Conservation (phyloP, 106 monocot genomes). For the Dioscorea dumetorum region DNA sequence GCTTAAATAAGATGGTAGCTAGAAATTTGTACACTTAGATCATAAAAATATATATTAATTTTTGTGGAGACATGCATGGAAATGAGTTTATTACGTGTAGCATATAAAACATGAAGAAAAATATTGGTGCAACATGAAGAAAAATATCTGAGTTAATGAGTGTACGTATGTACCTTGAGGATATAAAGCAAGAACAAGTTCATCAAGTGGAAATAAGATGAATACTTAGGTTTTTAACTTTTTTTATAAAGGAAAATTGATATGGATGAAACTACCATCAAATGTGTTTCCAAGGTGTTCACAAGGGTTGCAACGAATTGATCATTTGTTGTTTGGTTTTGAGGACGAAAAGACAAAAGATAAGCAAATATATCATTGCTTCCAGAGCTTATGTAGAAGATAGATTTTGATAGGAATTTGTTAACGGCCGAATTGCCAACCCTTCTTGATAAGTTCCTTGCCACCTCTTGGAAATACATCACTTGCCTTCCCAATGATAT, state of each 20-base stretch:
- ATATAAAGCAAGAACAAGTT: no score
- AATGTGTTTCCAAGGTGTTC: neutral
- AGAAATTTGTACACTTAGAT: no score
- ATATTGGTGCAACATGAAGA: neutral
- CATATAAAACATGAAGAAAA: neutral
- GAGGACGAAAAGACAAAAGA: neutral
- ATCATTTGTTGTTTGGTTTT: neutral
- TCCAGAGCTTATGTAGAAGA: conserved; percentile 6
- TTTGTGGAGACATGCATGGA: no score
- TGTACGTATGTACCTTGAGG: no score
- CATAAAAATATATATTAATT: no score
- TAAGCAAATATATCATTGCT: neutral
- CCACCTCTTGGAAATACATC: neutral
- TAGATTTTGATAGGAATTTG: neutral
- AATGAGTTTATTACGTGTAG: no score
- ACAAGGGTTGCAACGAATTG: neutral
- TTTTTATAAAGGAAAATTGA: no score
- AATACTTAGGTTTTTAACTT: no score
- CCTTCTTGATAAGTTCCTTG: neutral
- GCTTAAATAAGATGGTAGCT: no score
- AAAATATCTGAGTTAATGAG: neutral
- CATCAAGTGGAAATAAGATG: no score
- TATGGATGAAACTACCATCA: neutral
- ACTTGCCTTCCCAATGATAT: neutral
- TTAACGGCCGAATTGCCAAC: neutral